Percentiles rank a stretch among this genome's conserved stretches.
Evolutionary conservation across 352 stramenopile species (phyloP).

Genomic region (Paralagenidium karlingii): DNA sequence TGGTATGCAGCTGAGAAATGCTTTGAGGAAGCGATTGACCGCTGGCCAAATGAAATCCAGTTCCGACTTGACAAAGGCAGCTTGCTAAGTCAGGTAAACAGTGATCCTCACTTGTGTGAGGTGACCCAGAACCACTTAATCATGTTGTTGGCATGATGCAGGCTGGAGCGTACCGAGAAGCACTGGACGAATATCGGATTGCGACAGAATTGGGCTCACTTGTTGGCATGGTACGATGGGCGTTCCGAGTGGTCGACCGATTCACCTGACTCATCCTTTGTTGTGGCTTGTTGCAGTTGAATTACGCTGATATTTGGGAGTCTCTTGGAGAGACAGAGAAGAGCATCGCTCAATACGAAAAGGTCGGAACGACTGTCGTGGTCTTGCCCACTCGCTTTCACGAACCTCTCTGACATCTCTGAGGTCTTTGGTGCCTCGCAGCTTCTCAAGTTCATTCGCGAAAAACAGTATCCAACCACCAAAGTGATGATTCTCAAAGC

Average conservation of each 20-base stretch:
- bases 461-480: too few relatives aligned
- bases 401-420: too few relatives aligned
- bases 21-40: slow-evolving; percentile 24
- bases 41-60: slow-evolving; percentile 31
- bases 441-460: slow-evolving; percentile 13
- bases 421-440: slow-evolving; percentile 4
- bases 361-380: slow-evolving; percentile 10
- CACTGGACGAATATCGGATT: slow-evolving; percentile 36
- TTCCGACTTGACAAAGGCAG: slow-evolving; percentile 54
- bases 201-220: slow-evolving; percentile 25
- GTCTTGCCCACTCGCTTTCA: too few relatives aligned
- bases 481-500: slow-evolving; percentile 18
- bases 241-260: too few relatives aligned
- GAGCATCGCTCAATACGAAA: slow-evolving; percentile 37
- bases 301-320: slow-evolving; percentile 38
- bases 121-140: background rate
- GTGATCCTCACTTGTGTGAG: background rate
- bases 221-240: slow-evolving; percentile 28
- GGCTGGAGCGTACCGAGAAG: slow-evolving; percentile 37
- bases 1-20: slow-evolving; percentile 35
- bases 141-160: too few relatives aligned
- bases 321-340: slow-evolving; percentile 35
- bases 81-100: slow-evolving; percentile 24
- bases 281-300: slow-evolving; percentile 18
- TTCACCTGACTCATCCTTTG: background rate